phyloP scores from a whole-genome alignment of 1,284 basidiomycete species.

The Fistulinella staudtii region DNA sequence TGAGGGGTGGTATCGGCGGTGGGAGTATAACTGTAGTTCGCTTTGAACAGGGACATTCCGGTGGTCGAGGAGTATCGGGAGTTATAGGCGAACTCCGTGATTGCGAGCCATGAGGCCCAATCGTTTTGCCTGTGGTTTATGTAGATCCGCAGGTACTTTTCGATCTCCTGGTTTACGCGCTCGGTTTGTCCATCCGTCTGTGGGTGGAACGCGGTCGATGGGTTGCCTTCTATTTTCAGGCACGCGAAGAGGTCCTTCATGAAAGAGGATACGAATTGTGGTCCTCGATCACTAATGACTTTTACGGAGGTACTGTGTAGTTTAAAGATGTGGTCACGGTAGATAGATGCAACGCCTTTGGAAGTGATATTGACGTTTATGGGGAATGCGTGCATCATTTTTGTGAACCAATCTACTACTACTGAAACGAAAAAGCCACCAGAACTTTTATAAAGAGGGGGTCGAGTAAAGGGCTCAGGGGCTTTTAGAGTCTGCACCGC shows the following conservation, averaged over 20 bases:
- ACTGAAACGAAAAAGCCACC: too few relatives aligned
- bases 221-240: background rate
- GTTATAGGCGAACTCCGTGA: background rate
- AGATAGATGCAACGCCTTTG: slow-evolving; percentile 22
- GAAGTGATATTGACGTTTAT: slow-evolving; percentile 13
- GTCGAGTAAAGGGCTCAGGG: too few relatives aligned
- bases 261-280: slow-evolving; percentile 34
- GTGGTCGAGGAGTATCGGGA: background rate
- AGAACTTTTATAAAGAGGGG: too few relatives aligned
- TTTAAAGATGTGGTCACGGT: slow-evolving; percentile 33
- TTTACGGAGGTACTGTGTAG: background rate
- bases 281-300: slow-evolving; percentile 20
- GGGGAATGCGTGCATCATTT: slow-evolving; percentile 5
- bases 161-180: background rate
- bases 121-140: background rate
- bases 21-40: background rate
- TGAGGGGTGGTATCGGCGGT: background rate
- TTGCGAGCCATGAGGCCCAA: background rate
- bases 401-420: slow-evolving; percentile 36
- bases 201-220: background rate
- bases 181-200: background rate
- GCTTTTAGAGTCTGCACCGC: too few relatives aligned
- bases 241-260: slow-evolving; percentile 25
- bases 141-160: background rate
- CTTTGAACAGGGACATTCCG: background rate